These are phyloP conservation scores for Exophiala aquamarina DNA, from an alignment of 2,329 filamentous ascomycete genomes.

Conservation along the genomic window DNA sequence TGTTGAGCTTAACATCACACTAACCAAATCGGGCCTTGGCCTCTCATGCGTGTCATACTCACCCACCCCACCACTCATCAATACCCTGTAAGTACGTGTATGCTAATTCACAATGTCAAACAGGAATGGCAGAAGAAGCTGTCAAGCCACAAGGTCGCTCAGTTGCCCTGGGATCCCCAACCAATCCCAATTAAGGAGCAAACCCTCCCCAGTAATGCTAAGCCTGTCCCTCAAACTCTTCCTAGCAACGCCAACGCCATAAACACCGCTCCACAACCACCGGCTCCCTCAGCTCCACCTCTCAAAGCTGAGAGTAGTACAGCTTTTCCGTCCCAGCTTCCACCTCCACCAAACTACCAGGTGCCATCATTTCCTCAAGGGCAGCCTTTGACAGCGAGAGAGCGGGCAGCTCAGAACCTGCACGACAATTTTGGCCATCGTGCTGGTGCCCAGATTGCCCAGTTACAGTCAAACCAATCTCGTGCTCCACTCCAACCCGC, in stretches of 20 bases:
- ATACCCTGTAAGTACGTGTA: too few relatives aligned
- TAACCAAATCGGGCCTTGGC: too few relatives aligned
- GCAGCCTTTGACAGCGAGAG: constrained; percentile 26
- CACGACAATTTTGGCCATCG: constrained; percentile 29
- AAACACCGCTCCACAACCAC: constrained; percentile 37
- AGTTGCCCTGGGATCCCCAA: constrained; percentile 93
- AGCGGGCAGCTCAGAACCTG: constrained; percentile 28
- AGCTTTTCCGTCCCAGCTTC: constrained; percentile 20
- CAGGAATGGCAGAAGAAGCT: constrained; percentile 95
- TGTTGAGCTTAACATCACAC: too few relatives aligned
- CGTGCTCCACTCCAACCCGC: constrained; percentile 36
- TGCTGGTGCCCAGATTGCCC: constrained; percentile 29
- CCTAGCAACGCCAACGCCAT: constrained; percentile 28
- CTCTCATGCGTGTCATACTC: too few relatives aligned
- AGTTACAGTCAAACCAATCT: constrained; percentile 31
- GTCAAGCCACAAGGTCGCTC: constrained; percentile 77
- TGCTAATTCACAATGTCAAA: background rate
- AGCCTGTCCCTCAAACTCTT: constrained; percentile 29
- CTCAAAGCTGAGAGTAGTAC: constrained; percentile 23
- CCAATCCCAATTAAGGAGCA: constrained; percentile 57
- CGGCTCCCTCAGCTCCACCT: constrained; percentile 20
- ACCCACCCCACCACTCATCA: too few relatives aligned
- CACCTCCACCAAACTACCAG: constrained; percentile 21
- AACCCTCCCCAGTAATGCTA: constrained; percentile 37
- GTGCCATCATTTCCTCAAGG: constrained; percentile 35